Base-by-base conservation (phyloP, 441 rosid species). In the Omphalea diandra region DNA sequence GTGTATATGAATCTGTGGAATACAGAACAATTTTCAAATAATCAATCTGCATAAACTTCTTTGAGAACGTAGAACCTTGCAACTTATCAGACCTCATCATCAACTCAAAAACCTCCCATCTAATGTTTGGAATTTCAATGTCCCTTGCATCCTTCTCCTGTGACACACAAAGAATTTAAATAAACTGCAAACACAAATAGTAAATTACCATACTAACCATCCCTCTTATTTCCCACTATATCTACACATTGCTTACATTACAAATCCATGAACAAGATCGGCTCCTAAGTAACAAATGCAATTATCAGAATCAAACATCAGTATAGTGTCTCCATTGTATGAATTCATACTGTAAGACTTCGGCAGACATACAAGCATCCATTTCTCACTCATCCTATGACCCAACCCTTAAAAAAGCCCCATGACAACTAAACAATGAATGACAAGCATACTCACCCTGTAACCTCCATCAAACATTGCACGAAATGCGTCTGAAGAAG, bases 401-500 rank as follows among this genome's bases (percentile, higher is more conserved):
- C 33, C 7, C n/a, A 29, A 55, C 9, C n/a, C 59, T 11, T 4
- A 36, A 17, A 29, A 4, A 68, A 41, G 18, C 18, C 20, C 32
- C 53, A 29, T 26, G 53, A 29, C 38, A 52, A 24, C 17, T 33
- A 57, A 50, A 40, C 18, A 43, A 62, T 18, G 26, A 47, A 14
- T 10, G 62, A 50, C 29, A 49, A 20, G 17, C 46, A 75, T 20
- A 67, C 26, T 66, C 79, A 92, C 99, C 87, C 97, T 84, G 76
- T 92, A 95, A 77, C 99, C 98, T 78, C 99, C 98, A 76, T 95
- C 99, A 75, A 95, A 95, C 99, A 95, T 92, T 68, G 99, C 99
- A 73, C 97, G 96, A 76, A 95, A 95, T 76, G 99, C 96, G 79
- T 95, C 99, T 68, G 99, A 95, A 72, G 99, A 95, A 84, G 98